Evolutionary conservation across 371 early-diverging fungal genomes (phyloP), one percentile per base, ranked within the genome.

Genomic region (Choanephora cucurbitarum): DNA sequence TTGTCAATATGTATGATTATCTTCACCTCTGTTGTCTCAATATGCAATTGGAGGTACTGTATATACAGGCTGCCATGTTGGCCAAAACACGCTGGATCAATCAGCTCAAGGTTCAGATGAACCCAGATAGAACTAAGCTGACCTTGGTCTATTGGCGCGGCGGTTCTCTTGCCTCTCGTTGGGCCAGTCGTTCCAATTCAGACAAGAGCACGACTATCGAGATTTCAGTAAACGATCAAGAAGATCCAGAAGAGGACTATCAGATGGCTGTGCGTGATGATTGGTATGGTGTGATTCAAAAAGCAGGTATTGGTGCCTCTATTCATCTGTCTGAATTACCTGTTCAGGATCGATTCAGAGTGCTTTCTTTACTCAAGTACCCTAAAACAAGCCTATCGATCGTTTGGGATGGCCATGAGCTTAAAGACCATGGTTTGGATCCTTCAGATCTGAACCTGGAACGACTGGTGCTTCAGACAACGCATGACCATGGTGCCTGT

Each of bases 1-100:
- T 90, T 28, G 77, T 82, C 17, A 81, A 82, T 32, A 57, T 90
- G 33, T 86, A 88, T 56, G 88, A 88, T 61, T 87, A 85, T 59
- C 58, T 88, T 47, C 87, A 90, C 41, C 69, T 79, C 31, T 81
- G 87, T 50, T 80, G 87, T 56, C 69, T 88, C 15, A 79, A 79
- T n/a, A 77, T 85, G 57, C 78, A 85, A 60, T 64, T 89, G 14
- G 89, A 89, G 55, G 76, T 84, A 13, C 60, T 90, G 15, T 78
- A 75, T 53, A 80, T 80, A 54, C 89, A 90, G 73, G 74, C 86
- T 0, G 62, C 68, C 13, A 73, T 81, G 51, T 58, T 88, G 42
- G 63, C 77, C n/a, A 82, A 80, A 28, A 80, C 83, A 19, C 76
- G 85, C 53, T 88, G 88, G 87, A 72, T 83, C 6, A 83, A 85